Percentiles rank a stretch among this genome's conserved stretches.
Conservation (phyloP, 192 early-diverging fungal species). For the Mortierella antarctica region DNA sequence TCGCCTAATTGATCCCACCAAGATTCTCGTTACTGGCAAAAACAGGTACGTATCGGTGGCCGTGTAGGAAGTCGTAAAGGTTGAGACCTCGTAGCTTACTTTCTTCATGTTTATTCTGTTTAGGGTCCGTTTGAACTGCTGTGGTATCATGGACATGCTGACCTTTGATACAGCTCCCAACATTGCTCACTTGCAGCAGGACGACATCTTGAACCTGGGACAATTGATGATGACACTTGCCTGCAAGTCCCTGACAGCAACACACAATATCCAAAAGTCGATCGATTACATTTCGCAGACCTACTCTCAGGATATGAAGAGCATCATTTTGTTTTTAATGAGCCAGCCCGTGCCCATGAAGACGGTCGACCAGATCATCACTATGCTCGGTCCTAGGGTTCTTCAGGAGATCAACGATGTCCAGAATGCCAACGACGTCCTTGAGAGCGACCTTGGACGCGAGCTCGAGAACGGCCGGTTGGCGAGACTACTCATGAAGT, state of each 20-base stretch:
- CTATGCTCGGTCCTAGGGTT: slow-evolving; percentile 79
- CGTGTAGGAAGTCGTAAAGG: background rate
- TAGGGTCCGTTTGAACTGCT: slow-evolving; percentile 78
- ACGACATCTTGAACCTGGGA: slow-evolving; percentile 86
- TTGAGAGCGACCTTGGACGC: slow-evolving; percentile 79
- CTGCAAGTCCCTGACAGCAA: slow-evolving; percentile 74
- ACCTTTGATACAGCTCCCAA: slow-evolving; percentile 77
- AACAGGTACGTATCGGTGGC: slow-evolving; percentile 68
- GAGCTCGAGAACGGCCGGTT: slow-evolving; percentile 95
- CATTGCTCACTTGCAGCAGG: slow-evolving; percentile 74
- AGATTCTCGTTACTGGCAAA: slow-evolving; percentile 86
- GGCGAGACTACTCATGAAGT: slow-evolving; percentile 87
- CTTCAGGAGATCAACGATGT: slow-evolving; percentile 83
- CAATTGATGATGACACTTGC: slow-evolving; percentile 82
- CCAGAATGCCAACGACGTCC: slow-evolving; percentile 80
- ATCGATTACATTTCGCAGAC: slow-evolving; percentile 80
- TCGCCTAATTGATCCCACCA: slow-evolving; percentile 81
- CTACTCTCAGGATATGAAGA: slow-evolving; percentile 86
- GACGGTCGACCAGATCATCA: slow-evolving; percentile 80
- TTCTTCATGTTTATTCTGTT: slow-evolving; percentile 1
- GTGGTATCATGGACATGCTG: slow-evolving; percentile 78
- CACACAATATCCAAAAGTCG: slow-evolving; percentile 79
- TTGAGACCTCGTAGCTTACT: background rate
- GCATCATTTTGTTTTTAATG: slow-evolving; percentile 82
- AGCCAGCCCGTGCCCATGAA: slow-evolving; percentile 80